phyloP scores from a whole-genome alignment of 2,329 filamentous ascomycete species.

The Elsinoe fawcettii region DNA sequence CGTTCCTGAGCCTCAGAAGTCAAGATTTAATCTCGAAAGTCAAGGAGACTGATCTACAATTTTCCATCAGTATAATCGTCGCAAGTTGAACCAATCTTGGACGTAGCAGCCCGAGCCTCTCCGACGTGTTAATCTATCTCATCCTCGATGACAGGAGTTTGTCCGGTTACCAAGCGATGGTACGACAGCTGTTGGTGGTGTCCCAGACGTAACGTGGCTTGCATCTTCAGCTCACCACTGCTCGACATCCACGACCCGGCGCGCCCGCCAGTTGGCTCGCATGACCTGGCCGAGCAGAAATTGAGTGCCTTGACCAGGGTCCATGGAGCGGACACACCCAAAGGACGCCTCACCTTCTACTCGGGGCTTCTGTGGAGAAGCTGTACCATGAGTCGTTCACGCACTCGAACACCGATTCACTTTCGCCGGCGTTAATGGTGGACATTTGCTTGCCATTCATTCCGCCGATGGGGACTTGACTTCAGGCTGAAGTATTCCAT shows the following conservation, averaged over 20 bases:
- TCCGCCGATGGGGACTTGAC: not conserved
- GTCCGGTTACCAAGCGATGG: not conserved
- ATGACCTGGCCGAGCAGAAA: not conserved
- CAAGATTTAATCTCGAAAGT: not conserved
- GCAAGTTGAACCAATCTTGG: not conserved
- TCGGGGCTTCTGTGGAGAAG: not conserved
- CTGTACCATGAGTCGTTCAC: conserved; percentile 7
- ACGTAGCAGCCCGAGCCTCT: not conserved
- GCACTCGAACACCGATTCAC: not conserved
- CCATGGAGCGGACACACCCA: not conserved
- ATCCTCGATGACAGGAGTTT: conserved; percentile 3
- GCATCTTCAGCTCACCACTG: conserved; percentile 4
- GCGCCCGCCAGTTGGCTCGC: not conserved
- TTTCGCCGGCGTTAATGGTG: not conserved
- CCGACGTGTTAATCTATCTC: conserved; percentile 3
- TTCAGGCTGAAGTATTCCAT: not conserved
- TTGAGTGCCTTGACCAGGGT: conserved; percentile 4
- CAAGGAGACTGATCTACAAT: not conserved
- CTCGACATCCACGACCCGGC: not conserved
- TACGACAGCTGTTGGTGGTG: conserved; percentile 4
- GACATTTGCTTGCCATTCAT: not conserved
- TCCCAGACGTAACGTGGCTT: conserved; percentile 4
- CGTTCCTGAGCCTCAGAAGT: not conserved
- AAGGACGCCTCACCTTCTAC: not conserved
- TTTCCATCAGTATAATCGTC: not conserved